Evolutionary conservation across 192 early-diverging fungal species (phyloP).

Genomic region (Chytriomyces hyalinus): DNA sequence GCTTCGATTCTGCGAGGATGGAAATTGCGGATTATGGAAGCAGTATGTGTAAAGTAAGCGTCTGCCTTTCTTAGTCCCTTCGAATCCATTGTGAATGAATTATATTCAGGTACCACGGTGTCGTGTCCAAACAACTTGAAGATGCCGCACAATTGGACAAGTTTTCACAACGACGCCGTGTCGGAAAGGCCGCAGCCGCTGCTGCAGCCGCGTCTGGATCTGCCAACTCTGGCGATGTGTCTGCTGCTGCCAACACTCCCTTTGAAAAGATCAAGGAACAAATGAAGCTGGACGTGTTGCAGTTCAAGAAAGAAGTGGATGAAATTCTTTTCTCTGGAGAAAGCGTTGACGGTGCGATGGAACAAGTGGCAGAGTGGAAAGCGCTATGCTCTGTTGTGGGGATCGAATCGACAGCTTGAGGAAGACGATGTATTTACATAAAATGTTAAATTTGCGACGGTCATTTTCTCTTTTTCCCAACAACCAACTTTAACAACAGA

Average conservation of each 20-base stretch:
- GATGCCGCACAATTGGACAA: conserved; percentile 27
- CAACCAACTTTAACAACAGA: not conserved
- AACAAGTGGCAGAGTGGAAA: not conserved
- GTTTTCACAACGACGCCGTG: conserved; percentile 10
- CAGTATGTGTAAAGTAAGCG: conserved; percentile 1
- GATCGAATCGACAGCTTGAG: not conserved
- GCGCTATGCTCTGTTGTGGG: not conserved
- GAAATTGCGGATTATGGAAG: conserved; percentile 20
- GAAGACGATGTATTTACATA: not conserved
- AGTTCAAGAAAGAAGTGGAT: conserved; percentile 17
- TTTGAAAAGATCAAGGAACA: conserved; percentile 29
- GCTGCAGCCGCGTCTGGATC: conserved; percentile 1
- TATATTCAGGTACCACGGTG: conserved; percentile 2
- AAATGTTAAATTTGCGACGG: too few relatives aligned
- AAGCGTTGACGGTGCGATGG: not conserved
- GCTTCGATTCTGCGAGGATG: not conserved
- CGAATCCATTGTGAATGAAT: not conserved
- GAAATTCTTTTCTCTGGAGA: not conserved
- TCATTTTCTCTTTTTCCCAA: conserved; percentile 21
- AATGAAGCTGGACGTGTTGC: conserved; percentile 15
- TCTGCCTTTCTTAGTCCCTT: not conserved
- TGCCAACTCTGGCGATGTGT: not conserved
- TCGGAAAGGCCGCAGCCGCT: not conserved
- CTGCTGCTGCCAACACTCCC: not conserved
- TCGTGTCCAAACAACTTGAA: conserved; percentile 29